Base-by-base conservation (phyloP, 176 grass and related monocot species). In the Avena insularis region DNA sequence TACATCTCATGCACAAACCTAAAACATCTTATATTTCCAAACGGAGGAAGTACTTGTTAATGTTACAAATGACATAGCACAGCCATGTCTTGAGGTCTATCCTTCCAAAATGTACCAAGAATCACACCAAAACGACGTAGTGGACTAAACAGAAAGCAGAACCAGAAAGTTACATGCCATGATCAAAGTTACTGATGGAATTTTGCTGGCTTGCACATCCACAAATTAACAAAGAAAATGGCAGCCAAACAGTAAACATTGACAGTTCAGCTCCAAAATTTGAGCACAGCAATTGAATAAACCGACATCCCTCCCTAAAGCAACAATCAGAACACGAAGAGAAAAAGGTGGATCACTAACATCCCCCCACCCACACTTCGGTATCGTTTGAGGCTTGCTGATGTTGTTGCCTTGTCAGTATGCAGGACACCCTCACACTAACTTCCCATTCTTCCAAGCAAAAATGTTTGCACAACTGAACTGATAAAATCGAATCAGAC, bases 391-490 rank as follows among this genome's bases (percentile, higher is more conserved):
- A 50, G 80, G 89, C 82, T 77, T 77, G 76, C 79, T 85, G 80
- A 86, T 60, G 86, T 86, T 88, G 85, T 86, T 93, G 88, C 83
- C 89, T 87, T 88, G 80, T 76, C 58, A 84, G 59, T 83, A 61
- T 77, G 71, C 84, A 86, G 86, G 75, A 78, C 54, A 64, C 27
- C 54, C 35, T 15, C 78, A 49, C 70, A 81, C 81, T 35, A 88
- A 77, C 78, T 81, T 80, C 20, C 50, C 55, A 62, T 36, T 84
- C 79, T 63, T 89, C 79, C 75, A 93, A 87, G 76, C 89, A 89
- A 91, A 93, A 88, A 86, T 89, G 79, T 92, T 91, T 92, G 90
- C 92, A 89, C 92, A 92, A 81, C 89, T 89, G 83, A 92, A 87
- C 82, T 83, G 77, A 86, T 53, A 90, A 83, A 91, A 92, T 88